phyloP scores from a whole-genome alignment of 345 rosid genomes.

The Excoecaria cochinchinensis region DNA sequence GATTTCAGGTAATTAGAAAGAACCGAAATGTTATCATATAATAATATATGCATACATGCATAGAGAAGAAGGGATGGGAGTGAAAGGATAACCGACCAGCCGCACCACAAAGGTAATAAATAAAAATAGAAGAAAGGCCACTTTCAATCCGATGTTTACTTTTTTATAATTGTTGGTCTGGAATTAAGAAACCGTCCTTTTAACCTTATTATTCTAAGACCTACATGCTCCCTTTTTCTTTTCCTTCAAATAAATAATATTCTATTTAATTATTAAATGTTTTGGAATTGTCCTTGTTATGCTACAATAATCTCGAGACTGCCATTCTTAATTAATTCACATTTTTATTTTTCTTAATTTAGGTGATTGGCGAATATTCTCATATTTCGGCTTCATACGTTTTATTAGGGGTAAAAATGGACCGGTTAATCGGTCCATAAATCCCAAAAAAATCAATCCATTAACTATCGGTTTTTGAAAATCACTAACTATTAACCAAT shows the following conservation, averaged over 20 bases:
- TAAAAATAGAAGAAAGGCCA: not conserved
- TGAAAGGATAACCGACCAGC: slow-evolving; percentile 11
- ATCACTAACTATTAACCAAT: too few relatives aligned
- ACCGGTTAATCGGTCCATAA: too few relatives aligned
- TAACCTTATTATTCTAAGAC: not conserved
- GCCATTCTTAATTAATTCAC: slow-evolving; percentile 19
- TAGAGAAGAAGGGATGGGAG: too few relatives aligned
- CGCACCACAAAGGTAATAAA: not conserved
- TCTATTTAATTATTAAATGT: not conserved
- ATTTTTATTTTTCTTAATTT: not conserved
- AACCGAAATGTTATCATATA: too few relatives aligned
- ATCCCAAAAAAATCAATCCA: too few relatives aligned
- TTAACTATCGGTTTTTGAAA: too few relatives aligned
- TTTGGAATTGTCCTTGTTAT: slow-evolving; percentile 17
- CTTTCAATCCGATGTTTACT: not conserved
- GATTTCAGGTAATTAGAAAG: too few relatives aligned
- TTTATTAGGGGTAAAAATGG: too few relatives aligned
- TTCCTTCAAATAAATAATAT: not conserved
- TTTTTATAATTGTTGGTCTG: slow-evolving; percentile 34
- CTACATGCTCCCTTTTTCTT: not conserved
- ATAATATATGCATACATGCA: too few relatives aligned
- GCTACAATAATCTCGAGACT: slow-evolving; percentile 27
- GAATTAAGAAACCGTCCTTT: slow-evolving; percentile 46
- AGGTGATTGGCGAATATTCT: slow-evolving; percentile 23
- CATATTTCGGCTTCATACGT: slow-evolving; percentile 17